A percentile compares a stretch with the other conserved stretches of the same genome.
phyloP scores from a whole-genome alignment of 2,329 filamentous ascomycete species.

The Aspergillus pseudotamarii region DNA sequence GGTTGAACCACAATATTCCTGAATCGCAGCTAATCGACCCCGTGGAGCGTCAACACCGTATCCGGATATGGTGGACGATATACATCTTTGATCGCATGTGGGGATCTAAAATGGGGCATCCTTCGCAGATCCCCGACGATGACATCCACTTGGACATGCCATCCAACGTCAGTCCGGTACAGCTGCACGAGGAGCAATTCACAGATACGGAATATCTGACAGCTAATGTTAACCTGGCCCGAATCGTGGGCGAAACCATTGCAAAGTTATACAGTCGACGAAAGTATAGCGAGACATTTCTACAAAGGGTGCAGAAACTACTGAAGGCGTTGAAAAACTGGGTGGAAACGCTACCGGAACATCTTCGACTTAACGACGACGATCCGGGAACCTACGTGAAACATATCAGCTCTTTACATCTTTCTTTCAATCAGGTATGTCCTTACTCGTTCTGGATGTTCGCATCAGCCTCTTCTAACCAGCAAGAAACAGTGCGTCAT shows the following conservation, averaged over 20 bases:
- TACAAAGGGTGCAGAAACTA: constrained; percentile 45
- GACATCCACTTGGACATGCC: constrained; percentile 49
- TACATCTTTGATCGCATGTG: constrained; percentile 50
- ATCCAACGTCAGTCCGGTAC: constrained; percentile 32
- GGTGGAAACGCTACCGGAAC: constrained; percentile 41
- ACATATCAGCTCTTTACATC: constrained; percentile 37
- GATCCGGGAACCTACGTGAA: constrained; percentile 37
- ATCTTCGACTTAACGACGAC: constrained; percentile 36
- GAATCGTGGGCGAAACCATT: constrained; percentile 41
- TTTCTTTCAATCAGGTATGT: constrained; percentile 39
- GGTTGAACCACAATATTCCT: constrained; percentile 47
- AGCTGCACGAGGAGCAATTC: constrained; percentile 40
- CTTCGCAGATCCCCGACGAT: constrained; percentile 52
- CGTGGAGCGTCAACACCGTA: constrained; percentile 43
- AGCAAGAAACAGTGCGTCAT: constrained; percentile 37
- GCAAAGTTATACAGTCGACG: constrained; percentile 38
- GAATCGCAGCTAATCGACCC: constrained; percentile 40
- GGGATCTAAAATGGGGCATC: constrained; percentile 53
- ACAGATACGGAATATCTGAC: constrained; percentile 40
- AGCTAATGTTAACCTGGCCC: constrained; percentile 41
- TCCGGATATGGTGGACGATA: constrained; percentile 44
- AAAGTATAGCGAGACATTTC: constrained; percentile 41
- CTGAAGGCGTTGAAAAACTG: constrained; percentile 42
- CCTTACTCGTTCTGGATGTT: neutral
- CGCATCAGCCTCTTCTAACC: neutral